Percentiles rank a stretch among this genome's conserved stretches.
phyloP scores from a whole-genome alignment of 352 stramenopile genomes.

The Peronospora destructor region DNA sequence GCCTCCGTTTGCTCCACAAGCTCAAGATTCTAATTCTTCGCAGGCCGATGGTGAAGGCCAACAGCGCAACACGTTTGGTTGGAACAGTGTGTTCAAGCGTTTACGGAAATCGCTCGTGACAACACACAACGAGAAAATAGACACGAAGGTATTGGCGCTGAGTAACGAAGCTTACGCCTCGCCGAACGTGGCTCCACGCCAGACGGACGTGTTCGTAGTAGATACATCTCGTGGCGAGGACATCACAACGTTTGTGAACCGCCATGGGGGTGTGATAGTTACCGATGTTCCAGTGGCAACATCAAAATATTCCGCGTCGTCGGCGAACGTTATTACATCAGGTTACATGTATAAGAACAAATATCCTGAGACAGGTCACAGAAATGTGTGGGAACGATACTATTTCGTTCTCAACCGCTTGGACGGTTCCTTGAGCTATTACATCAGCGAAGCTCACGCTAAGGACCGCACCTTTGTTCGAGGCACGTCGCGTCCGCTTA shows the following conservation, averaged over 20 bases:
- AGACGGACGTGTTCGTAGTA: conserved; percentile 67
- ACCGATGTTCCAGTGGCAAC: conserved; percentile 40
- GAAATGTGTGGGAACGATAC: conserved; percentile 78
- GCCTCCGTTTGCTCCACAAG: conserved; percentile 31
- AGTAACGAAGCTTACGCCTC: conserved; percentile 65
- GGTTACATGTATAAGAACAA: conserved; percentile 89
- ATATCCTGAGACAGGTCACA: conserved; percentile 72
- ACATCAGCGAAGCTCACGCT: conserved; percentile 79
- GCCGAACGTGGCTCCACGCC: conserved; percentile 32
- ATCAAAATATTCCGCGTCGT: conserved; percentile 26
- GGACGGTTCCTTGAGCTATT: conserved; percentile 74
- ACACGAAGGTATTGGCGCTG: conserved; percentile 68
- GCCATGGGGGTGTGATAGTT: conserved; percentile 64
- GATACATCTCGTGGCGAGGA: conserved; percentile 82
- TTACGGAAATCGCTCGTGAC: conserved; percentile 75
- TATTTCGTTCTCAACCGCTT: conserved; percentile 79
- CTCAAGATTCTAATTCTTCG: conserved; percentile 19
- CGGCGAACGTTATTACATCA: conserved; percentile 62
- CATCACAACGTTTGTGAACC: conserved; percentile 70
- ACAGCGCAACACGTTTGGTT: conserved; percentile 57
- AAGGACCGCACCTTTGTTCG: conserved; percentile 81
- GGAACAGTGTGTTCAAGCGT: conserved; percentile 78
- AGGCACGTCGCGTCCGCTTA: conserved; percentile 65
- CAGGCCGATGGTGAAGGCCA: conserved; percentile 25
- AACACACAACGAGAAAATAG: conserved; percentile 43